Conservation (phyloP, 139 green algal species). For the Closterium sp. region DNA sequence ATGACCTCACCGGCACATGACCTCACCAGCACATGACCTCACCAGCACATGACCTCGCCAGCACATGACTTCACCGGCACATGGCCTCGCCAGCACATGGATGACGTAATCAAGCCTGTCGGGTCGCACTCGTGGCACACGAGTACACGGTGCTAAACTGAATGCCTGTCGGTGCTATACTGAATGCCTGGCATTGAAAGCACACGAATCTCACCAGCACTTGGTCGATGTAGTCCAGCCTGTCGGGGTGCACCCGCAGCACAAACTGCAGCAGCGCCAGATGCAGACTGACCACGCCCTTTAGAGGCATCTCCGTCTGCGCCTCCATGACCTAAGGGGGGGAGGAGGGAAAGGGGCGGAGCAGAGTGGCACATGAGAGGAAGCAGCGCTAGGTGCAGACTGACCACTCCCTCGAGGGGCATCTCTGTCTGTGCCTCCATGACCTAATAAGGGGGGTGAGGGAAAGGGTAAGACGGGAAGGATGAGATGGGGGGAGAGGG, state of each 20-base stretch:
- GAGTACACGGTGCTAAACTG: not conserved
- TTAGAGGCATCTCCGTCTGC: conserved; percentile 66
- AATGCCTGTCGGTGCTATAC: not conserved
- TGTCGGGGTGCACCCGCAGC: conserved; percentile 41
- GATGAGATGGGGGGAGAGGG: conserved; percentile 73
- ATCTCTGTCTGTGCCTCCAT: conserved; percentile 68
- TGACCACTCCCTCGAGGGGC: conserved; percentile 57
- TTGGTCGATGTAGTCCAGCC: conserved; percentile 70
- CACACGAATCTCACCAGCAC: conserved; percentile 66
- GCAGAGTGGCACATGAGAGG: conserved; percentile 61
- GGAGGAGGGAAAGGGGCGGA: no score
- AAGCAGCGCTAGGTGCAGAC: conserved; percentile 81
- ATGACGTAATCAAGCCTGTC: conserved; percentile 70
- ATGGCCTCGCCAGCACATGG: conserved; percentile 59
- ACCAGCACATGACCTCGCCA: not conserved
- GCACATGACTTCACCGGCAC: no score
- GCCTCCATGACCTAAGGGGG: conserved; percentile 53
- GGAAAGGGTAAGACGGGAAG: no score
- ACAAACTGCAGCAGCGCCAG: conserved; percentile 80
- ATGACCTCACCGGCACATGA: not conserved
- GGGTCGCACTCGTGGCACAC: conserved; percentile 40
- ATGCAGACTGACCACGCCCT: conserved; percentile 73
- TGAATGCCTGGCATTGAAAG: not conserved
- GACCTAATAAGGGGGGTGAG: conserved; percentile 29
- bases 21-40: not conserved